These are phyloP conservation scores for Malassezia equina DNA, from an alignment of 1,284 basidiomycete genomes.

Conservation along the genomic window DNA sequence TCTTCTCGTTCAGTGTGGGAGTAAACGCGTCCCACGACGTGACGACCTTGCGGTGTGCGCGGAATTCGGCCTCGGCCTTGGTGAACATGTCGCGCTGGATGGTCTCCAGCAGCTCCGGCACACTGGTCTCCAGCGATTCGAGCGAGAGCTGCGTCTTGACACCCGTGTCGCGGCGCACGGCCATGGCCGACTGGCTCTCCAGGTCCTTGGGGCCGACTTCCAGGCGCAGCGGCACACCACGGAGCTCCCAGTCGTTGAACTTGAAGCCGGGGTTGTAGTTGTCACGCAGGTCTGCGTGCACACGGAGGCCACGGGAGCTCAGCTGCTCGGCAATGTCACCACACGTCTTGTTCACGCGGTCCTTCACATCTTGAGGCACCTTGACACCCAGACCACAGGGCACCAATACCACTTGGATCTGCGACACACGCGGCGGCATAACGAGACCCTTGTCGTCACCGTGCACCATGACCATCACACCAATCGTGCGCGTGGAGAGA, in stretches of 20 bases:
- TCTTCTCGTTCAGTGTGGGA: slow-evolving; percentile 77
- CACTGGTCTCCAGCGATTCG: slow-evolving; percentile 16
- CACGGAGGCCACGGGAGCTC: slow-evolving; percentile 62
- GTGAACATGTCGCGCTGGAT: slow-evolving; percentile 85
- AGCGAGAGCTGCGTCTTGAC: slow-evolving; percentile 28
- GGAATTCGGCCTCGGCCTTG: slow-evolving; percentile 66
- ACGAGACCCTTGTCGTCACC: slow-evolving; percentile 96
- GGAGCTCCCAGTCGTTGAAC: slow-evolving; percentile 94
- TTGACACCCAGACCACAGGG: slow-evolving; percentile 72
- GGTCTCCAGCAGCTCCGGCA: slow-evolving; percentile 59
- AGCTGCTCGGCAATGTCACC: slow-evolving; percentile 54
- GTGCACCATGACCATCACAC: slow-evolving; percentile 99
- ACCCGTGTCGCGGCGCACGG: slow-evolving; percentile 79
- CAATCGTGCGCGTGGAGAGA: slow-evolving; percentile 85
- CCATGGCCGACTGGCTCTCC: slow-evolving; percentile 67
- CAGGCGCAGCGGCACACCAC: slow-evolving; percentile 84
- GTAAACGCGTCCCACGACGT: slow-evolving; percentile 82
- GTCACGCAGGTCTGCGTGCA: slow-evolving; percentile 82
- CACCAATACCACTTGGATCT: slow-evolving; percentile 78
- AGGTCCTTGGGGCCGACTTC: slow-evolving; percentile 94
- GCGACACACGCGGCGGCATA: slow-evolving; percentile 86
- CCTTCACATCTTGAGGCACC: slow-evolving; percentile 52
- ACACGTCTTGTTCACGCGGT: slow-evolving; percentile 63
- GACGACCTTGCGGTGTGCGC: slow-evolving; percentile 63
- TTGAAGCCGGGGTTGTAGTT: slow-evolving; percentile 97